Conservation (phyloP, 495 filamentous ascomycete genomes). For the Trichoderma orchidacearum region DNA sequence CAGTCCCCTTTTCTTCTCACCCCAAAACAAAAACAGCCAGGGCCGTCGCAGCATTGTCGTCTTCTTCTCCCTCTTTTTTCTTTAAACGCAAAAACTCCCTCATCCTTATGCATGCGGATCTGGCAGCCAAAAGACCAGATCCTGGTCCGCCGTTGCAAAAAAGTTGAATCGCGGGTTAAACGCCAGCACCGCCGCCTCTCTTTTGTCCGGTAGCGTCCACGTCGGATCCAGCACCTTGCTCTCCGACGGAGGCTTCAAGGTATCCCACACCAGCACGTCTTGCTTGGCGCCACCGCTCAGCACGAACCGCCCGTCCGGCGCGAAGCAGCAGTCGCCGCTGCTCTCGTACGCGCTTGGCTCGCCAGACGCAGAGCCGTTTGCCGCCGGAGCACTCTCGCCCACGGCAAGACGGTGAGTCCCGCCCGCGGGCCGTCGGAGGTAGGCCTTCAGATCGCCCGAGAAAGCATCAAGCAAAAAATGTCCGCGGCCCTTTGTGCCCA, state of each 20-base stretch:
- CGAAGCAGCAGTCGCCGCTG: slow-evolving; percentile 74
- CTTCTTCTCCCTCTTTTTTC: background rate
- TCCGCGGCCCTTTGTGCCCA: slow-evolving; percentile 65
- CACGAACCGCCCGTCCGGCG: slow-evolving; percentile 76
- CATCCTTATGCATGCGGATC: slow-evolving; percentile 42
- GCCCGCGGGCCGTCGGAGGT: slow-evolving; percentile 31
- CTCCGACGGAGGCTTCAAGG: slow-evolving; percentile 36
- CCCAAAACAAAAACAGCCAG: background rate
- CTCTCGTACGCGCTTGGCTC: slow-evolving; percentile 23
- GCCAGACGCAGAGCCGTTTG: slow-evolving; percentile 5
- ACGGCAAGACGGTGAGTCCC: slow-evolving; percentile 31
- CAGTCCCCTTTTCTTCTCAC: background rate
- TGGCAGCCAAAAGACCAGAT: slow-evolving; percentile 83
- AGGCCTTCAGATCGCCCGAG: slow-evolving; percentile 57
- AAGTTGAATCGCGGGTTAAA: slow-evolving; percentile 87
- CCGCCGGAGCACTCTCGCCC: slow-evolving; percentile 25
- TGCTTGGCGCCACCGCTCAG: slow-evolving; percentile 57
- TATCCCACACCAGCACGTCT: slow-evolving; percentile 76
- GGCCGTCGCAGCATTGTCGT: background rate
- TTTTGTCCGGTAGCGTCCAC: slow-evolving; percentile 48
- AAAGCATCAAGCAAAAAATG: slow-evolving; percentile 91
- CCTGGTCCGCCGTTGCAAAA: slow-evolving; percentile 75
- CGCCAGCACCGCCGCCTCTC: slow-evolving; percentile 59
- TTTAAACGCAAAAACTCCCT: background rate
- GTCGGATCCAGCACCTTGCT: slow-evolving; percentile 51